Evolutionary conservation across 345 rosid species (phyloP).

Genomic region (Rhodamnia argentea): DNA sequence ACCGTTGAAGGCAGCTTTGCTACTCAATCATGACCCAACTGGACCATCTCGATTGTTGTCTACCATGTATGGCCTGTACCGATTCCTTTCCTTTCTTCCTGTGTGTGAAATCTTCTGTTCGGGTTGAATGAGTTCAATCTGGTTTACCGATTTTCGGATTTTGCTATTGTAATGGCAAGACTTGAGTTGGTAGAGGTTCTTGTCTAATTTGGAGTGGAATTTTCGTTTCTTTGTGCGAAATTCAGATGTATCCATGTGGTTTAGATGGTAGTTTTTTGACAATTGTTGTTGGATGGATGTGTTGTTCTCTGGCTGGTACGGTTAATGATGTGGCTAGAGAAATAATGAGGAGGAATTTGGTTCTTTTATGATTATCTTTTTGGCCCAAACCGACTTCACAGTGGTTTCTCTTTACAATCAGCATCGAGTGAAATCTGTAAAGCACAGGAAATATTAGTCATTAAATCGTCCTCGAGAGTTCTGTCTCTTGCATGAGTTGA

Average conservation of each 20-base stretch:
- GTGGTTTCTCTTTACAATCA: neutral
- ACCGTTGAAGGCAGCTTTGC: constrained; percentile 67
- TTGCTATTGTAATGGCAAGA: neutral
- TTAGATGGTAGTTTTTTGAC: neutral
- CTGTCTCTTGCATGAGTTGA: neutral
- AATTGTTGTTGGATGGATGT: neutral
- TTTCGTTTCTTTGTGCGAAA: no score
- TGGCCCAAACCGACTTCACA: neutral
- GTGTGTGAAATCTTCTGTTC: neutral
- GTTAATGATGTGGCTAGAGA: neutral
- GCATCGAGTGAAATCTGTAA: neutral
- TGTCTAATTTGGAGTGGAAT: no score
- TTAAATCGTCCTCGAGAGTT: neutral
- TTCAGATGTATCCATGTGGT: no score
- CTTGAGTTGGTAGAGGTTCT: no score
- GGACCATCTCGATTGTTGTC: constrained; percentile 77
- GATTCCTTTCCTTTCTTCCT: neutral
- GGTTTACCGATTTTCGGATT: neutral
- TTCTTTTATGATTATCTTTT: neutral
- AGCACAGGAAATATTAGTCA: neutral
- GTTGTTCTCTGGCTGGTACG: neutral
- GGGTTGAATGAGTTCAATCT: neutral
- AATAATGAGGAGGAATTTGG: neutral
- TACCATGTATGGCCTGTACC: constrained; percentile 37
- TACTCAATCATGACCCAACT: constrained; percentile 64